Percentiles rank a stretch among this genome's conserved stretches.
phyloP scores from a whole-genome alignment of 176 grass and related monocot genomes.

The Hordeum vulgare region DNA sequence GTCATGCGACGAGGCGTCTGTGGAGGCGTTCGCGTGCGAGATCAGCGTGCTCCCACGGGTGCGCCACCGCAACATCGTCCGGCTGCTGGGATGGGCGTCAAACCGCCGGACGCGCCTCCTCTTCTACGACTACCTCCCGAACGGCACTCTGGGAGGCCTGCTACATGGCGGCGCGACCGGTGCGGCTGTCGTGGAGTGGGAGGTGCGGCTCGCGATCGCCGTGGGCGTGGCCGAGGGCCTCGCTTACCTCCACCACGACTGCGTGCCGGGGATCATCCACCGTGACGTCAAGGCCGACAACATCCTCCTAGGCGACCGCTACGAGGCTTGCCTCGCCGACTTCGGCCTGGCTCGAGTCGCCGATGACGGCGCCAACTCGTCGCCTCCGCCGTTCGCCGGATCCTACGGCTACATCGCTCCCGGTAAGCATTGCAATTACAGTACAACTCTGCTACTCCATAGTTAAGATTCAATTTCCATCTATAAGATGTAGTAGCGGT shows the following conservation, averaged over 20 bases:
- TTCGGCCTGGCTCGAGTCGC: conserved; percentile 61
- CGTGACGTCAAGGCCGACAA: conserved; percentile 88
- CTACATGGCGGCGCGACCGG: conserved; percentile 23
- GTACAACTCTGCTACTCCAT: no score
- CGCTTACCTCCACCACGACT: conserved; percentile 86
- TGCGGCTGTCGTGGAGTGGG: conserved; percentile 60
- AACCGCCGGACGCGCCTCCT: conserved; percentile 68
- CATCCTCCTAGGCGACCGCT: conserved; percentile 79
- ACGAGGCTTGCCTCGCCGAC: conserved; percentile 81
- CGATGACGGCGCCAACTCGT: conserved; percentile 46
- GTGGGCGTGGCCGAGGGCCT: conserved; percentile 75
- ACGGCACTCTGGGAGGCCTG: conserved; percentile 59
- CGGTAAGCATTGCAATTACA: no score
- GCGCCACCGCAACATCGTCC: conserved; percentile 82
- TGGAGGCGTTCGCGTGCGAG: conserved; percentile 63
- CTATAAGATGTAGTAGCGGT: no score
- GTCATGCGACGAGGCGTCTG: conserved; percentile 50
- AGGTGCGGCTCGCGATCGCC: conserved; percentile 67
- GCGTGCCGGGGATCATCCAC: conserved; percentile 75
- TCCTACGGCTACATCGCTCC: conserved; percentile 97
- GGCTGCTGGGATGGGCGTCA: conserved; percentile 77
- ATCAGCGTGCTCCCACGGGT: conserved; percentile 62
- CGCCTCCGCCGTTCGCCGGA: conserved; percentile 68
- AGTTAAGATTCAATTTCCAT: no score
- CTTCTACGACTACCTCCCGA: conserved; percentile 94